These are phyloP conservation scores for Gastrodia elata DNA, from an alignment of 106 monocot species.

Conservation along the genomic window DNA sequence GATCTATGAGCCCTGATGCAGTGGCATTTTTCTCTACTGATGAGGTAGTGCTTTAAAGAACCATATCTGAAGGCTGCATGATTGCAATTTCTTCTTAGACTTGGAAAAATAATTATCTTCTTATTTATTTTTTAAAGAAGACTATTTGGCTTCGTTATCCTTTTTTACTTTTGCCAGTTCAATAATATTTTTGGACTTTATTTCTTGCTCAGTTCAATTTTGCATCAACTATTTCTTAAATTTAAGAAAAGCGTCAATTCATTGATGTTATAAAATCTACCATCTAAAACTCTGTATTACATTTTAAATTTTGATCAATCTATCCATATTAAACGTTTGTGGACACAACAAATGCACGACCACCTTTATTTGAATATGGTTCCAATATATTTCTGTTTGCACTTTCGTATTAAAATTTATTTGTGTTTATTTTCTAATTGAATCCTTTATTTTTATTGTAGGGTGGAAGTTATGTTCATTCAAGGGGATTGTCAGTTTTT, in stretches of 20 bases:
- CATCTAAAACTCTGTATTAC: not conserved
- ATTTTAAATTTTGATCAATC: not conserved
- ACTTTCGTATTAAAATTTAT: not conserved
- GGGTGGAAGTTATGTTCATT: conserved; percentile 72
- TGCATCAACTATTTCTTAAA: conserved; percentile 1
- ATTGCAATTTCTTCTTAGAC: not conserved
- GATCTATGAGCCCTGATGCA: conserved; percentile 75
- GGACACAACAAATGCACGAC: not conserved
- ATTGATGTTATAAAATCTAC: not conserved
- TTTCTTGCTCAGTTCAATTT: not conserved
- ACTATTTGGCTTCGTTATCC: not conserved
- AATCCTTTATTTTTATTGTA: conserved; percentile 15
- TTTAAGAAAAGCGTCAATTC: not conserved
- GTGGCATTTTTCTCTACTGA: conserved; percentile 91
- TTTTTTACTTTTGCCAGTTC: not conserved
- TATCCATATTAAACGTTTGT: not conserved
- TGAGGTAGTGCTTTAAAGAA: conserved; percentile 42
- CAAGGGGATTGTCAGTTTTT: conserved; percentile 66
- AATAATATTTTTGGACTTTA: not conserved
- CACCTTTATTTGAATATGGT: not conserved
- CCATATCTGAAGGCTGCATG: not conserved
- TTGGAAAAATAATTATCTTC: not conserved
- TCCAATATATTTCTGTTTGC: not conserved
- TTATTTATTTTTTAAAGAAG: not conserved
- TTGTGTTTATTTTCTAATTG: conserved; percentile 1